Evolutionary conservation across 192 early-diverging fungal genomes (phyloP).

Genomic region (Dispira simplex): DNA sequence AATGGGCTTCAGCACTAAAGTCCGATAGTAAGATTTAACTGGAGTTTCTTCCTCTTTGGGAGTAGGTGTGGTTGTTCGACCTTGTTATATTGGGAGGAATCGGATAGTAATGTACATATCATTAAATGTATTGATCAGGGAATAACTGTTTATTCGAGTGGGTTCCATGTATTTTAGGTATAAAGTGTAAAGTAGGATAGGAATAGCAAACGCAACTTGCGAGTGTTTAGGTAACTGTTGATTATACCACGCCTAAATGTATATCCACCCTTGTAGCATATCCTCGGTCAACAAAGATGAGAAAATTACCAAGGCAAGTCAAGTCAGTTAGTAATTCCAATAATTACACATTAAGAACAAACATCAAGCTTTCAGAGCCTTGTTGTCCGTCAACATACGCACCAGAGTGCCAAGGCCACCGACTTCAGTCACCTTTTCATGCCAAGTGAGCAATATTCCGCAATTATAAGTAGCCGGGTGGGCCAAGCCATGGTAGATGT

Average conservation of each 20-base stretch:
- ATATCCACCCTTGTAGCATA: background rate
- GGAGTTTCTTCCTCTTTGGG: too few relatives aligned
- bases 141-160: too few relatives aligned
- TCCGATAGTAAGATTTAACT: too few relatives aligned
- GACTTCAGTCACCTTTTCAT: conserved; percentile 88
- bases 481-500: conserved; percentile 83
- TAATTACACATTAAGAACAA: background rate
- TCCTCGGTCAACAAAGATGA: background rate
- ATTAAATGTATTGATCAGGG: too few relatives aligned
- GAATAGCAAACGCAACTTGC: background rate
- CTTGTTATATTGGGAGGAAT: too few relatives aligned
- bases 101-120: too few relatives aligned
- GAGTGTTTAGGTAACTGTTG: background rate
- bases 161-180: too few relatives aligned
- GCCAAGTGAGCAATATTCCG: conserved; percentile 75
- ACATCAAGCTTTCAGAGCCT: conserved; percentile 31
- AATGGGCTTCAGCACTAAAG: too few relatives aligned
- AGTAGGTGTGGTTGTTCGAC: too few relatives aligned
- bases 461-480: conserved; percentile 71
- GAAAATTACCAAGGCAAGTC: background rate
- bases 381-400: conserved; percentile 80
- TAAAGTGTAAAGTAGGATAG: too few relatives aligned
- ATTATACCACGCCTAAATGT: background rate
- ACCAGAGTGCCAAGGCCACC: conserved; percentile 82
- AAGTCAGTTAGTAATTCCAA: background rate